These are phyloP conservation scores for Coemansia sp. DNA, from an alignment of 192 early-diverging fungal species.

Conservation along the genomic window DNA sequence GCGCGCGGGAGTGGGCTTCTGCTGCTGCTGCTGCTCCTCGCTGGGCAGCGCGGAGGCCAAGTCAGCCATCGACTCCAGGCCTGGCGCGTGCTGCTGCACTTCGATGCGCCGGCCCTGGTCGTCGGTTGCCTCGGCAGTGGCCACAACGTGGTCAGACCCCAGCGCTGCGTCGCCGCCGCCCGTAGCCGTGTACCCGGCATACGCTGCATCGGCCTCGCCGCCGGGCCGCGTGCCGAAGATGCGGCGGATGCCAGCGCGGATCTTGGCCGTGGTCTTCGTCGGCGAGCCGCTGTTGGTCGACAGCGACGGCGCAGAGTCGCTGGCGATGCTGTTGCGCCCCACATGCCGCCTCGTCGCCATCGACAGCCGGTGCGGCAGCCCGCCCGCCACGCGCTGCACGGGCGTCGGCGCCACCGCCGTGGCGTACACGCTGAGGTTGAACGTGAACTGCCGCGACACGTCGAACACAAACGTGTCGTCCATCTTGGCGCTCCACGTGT, in stretches of 20 bases:
- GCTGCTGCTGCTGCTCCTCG: neutral
- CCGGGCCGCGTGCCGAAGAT: constrained; percentile 8
- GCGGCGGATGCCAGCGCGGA: constrained; percentile 38
- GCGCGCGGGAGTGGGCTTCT: constrained; percentile 19
- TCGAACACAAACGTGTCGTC: constrained; percentile 56
- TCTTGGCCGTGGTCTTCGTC: constrained; percentile 36
- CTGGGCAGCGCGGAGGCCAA: neutral
- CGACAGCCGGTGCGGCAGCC: constrained; percentile 25
- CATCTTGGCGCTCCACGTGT: constrained; percentile 43
- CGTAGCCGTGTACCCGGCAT: constrained; percentile 17
- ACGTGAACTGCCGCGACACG: constrained; percentile 46
- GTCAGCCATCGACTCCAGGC: neutral
- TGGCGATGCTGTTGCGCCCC: constrained; percentile 15
- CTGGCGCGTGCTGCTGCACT: constrained; percentile 32
- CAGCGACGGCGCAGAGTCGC: constrained; percentile 42
- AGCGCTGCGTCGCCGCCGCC: constrained; percentile 15
- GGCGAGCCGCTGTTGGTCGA: constrained; percentile 16
- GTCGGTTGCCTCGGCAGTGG: constrained; percentile 23
- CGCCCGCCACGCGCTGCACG: constrained; percentile 8
- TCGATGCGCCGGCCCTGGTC: constrained; percentile 30
- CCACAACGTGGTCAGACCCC: constrained; percentile 11
- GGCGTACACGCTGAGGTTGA: constrained; percentile 48
- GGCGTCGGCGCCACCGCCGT: constrained; percentile 14
- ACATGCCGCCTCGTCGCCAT: constrained; percentile 23
- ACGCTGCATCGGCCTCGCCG: constrained; percentile 21